Evolutionary conservation across 306 rosid species (phyloP), one percentile per base, ranked within the genome.

Genomic region (Lathyrus aphaca): DNA sequence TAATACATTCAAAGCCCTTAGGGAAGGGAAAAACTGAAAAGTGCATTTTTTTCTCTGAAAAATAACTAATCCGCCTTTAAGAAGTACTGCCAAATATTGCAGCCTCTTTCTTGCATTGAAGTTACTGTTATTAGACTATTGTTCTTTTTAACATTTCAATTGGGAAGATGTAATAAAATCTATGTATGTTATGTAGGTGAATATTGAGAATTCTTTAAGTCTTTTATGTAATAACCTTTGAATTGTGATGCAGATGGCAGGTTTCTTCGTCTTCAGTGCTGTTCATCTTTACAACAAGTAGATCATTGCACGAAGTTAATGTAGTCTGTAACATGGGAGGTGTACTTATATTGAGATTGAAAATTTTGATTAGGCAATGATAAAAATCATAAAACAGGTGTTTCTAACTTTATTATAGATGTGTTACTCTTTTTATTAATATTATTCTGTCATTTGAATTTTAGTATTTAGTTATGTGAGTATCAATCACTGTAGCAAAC

Each of bases 271-370:
- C 69, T 88, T 93, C 86, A 82, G 96, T 3, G 85, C 27, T 10
- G 90, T 93, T 66, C 96, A 93, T 81, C 83, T 93, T 5, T 93
- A 93, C 89, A 74, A 27, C 85, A 93, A 93, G 89, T 90, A 90
- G 83, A 58, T 81, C 67, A 30, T 70, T 48, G 63, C 50, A 46
- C 27, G 16, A 64, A 59, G 68, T 65, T 45, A 60, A 43, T 78
- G 53, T 78, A 72, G 74, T 66, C 10, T 79, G 62, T 79, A 37
- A 27, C 66, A 43, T 48, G 21, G 73, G 69, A 18, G 13, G 58
- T 32, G 74, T 71, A 81, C 78, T 71, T 66, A 10, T 69, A 57
- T 50, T 65, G 82, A 71, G 79, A 67, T 73, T 13, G 69, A 73
- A 77, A 85, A 79, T 83, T 88, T 88, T 88, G 87, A 62, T 57